phyloP scores from a whole-genome alignment of 1,284 basidiomycete species.

The Trichosporon faecale region DNA sequence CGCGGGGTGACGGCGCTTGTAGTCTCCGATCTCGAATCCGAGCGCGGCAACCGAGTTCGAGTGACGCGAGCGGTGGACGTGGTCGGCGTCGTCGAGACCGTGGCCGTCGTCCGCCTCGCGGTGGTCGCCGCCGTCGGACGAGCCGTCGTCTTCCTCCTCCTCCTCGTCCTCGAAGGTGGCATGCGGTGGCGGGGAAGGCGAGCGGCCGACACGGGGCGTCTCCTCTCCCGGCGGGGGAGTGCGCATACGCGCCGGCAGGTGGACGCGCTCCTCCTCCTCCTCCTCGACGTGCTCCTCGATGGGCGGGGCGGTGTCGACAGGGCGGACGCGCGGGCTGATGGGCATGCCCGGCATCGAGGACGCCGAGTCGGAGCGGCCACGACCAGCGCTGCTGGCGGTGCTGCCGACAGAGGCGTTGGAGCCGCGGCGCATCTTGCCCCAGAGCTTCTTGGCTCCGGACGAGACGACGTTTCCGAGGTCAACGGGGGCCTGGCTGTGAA shows the following conservation, averaged over 20 bases:
- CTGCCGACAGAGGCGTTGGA: slow-evolving; percentile 18
- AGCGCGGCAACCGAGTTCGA: slow-evolving; percentile 12
- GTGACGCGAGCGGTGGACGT: slow-evolving; percentile 8
- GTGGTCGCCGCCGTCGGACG: slow-evolving; percentile 13
- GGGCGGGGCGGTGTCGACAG: not conserved
- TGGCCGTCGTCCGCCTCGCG: not conserved
- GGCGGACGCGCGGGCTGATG: not conserved
- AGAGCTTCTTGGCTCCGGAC: slow-evolving; percentile 42
- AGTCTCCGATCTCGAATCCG: slow-evolving; percentile 20
- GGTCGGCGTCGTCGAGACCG: slow-evolving; percentile 7
- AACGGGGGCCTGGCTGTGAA: slow-evolving; percentile 20
- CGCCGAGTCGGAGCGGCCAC: slow-evolving; percentile 14
- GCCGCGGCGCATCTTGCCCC: slow-evolving; percentile 40
- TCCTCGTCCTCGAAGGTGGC: slow-evolving; percentile 7
- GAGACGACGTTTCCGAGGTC: slow-evolving; percentile 45
- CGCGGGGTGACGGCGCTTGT: not conserved
- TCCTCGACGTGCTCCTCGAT: slow-evolving; percentile 22
- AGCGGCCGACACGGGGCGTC: slow-evolving; percentile 21
- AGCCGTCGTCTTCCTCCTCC: slow-evolving; percentile 12
- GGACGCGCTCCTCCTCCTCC: slow-evolving; percentile 11
- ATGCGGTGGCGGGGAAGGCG: slow-evolving; percentile 15
- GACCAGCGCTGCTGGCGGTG: not conserved
- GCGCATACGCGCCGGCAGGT: not conserved
- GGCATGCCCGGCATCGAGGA: not conserved
- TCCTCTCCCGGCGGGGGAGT: slow-evolving; percentile 15